Evolutionary conservation across 2,329 filamentous ascomycete genomes (phyloP).

Genomic region (Dactylellina leptospora): DNA sequence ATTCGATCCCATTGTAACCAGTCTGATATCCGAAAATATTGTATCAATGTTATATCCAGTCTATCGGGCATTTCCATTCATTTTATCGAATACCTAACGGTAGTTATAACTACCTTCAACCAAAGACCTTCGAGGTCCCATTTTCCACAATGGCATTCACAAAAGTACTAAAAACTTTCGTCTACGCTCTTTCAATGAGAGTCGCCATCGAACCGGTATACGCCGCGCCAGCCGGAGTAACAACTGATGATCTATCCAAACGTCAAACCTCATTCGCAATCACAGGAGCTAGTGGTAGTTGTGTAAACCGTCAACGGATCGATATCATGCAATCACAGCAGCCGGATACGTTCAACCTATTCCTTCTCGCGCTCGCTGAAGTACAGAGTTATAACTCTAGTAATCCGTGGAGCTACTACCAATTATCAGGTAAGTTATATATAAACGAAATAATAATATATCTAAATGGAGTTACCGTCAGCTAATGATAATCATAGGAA

Average conservation of each 20-base stretch:
- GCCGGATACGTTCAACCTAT: slow-evolving; percentile 33
- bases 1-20: too few species aligned
- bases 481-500: slow-evolving; percentile 1
- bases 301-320: slow-evolving; percentile 21
- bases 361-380: slow-evolving; percentile 11
- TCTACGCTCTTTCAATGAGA: neutral
- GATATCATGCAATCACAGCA: slow-evolving; percentile 16
- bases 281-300: slow-evolving; percentile 11
- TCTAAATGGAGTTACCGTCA: neutral
- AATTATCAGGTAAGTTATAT: slow-evolving; percentile 21
- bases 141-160: slow-evolving; percentile 2
- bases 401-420: slow-evolving; percentile 24
- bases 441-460: neutral
- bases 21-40: too few species aligned
- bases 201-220: slow-evolving; percentile 1
- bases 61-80: too few species aligned
- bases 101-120: too few species aligned
- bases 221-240: neutral
- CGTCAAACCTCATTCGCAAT: slow-evolving; percentile 1
- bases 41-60: too few species aligned
- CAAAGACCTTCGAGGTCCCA: too few species aligned
- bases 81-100: too few species aligned
- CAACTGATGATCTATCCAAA: neutral
- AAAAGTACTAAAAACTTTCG: neutral
- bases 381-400: slow-evolving; percentile 2